Evolutionary conservation across 805 yeast genomes (phyloP).

Genomic region (Kodamaea restingae): DNA sequence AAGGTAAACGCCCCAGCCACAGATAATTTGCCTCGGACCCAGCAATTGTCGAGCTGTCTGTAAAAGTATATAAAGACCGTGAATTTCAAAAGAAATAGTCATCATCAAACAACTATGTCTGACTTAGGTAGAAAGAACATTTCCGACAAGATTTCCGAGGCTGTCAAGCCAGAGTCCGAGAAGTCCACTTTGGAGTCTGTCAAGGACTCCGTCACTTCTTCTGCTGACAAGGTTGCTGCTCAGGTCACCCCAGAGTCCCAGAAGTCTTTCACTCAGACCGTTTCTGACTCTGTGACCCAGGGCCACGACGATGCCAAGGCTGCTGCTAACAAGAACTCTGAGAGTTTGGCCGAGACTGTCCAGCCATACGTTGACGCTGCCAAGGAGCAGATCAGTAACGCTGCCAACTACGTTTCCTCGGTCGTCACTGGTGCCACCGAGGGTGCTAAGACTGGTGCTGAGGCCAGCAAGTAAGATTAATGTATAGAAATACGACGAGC

Average conservation of each 20-base stretch:
- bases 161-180: slow-evolving; percentile 40
- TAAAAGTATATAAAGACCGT: slow-evolving; percentile 5
- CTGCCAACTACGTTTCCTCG: slow-evolving; percentile 54
- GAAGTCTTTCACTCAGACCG: slow-evolving; percentile 67
- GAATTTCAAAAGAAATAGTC: slow-evolving; percentile 10
- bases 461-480: slow-evolving; percentile 21
- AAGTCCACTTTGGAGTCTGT: slow-evolving; percentile 34
- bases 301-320: slow-evolving; percentile 53
- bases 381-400: slow-evolving; percentile 50
- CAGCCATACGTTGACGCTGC: slow-evolving; percentile 49
- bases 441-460: slow-evolving; percentile 40
- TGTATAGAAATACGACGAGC: background rate
- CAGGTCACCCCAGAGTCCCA: slow-evolving; percentile 58
- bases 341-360: slow-evolving; percentile 40
- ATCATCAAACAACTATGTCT: slow-evolving; percentile 41
- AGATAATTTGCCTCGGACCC: no score
- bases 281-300: slow-evolving; percentile 55
- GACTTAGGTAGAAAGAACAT: slow-evolving; percentile 43
- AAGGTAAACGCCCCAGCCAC: background rate
- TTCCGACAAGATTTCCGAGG: slow-evolving; percentile 34
- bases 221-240: slow-evolving; percentile 34
- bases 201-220: slow-evolving; percentile 35
- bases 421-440: slow-evolving; percentile 56
- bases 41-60: background rate
- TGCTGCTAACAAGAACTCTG: slow-evolving; percentile 20